These are phyloP conservation scores for Aechmea fasciata DNA, from an alignment of 176 grass and related monocot species.

Conservation along the genomic window DNA sequence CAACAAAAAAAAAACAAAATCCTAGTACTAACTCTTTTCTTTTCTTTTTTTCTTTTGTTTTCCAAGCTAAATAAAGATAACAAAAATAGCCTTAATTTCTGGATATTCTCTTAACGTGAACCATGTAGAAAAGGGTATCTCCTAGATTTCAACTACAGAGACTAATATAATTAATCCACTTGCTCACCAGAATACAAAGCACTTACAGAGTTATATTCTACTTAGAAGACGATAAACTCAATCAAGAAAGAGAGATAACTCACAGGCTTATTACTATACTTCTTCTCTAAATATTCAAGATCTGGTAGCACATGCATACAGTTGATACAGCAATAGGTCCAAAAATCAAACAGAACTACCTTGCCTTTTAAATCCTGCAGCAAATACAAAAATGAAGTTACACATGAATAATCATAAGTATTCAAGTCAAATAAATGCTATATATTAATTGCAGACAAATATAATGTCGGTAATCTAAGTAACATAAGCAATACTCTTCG, in stretches of 20 bases:
- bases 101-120: too few relatives aligned
- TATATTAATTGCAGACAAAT: neutral
- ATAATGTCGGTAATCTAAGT: neutral
- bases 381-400: slow-evolving; percentile 11
- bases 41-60: too few relatives aligned
- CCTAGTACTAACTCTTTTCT: too few relatives aligned
- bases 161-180: too few relatives aligned
- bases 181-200: too few relatives aligned
- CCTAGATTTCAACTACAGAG: too few relatives aligned
- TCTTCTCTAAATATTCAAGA: slow-evolving; percentile 81
- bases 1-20: too few relatives aligned
- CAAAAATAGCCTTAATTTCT: too few relatives aligned
- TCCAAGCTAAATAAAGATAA: too few relatives aligned
- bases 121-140: too few relatives aligned
- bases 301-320: slow-evolving; percentile 99
- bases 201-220: neutral
- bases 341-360: slow-evolving; percentile 92
- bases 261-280: slow-evolving; percentile 84
- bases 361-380: slow-evolving; percentile 88
- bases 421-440: neutral
- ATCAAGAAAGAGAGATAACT: slow-evolving; percentile 29
- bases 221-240: neutral
- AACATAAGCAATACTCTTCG: neutral
- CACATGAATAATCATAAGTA: neutral
- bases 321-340: slow-evolving; percentile 98